These are phyloP conservation scores for Fusarium penzigii DNA, from an alignment of 2,329 filamentous ascomycete genomes.

Conservation along the genomic window DNA sequence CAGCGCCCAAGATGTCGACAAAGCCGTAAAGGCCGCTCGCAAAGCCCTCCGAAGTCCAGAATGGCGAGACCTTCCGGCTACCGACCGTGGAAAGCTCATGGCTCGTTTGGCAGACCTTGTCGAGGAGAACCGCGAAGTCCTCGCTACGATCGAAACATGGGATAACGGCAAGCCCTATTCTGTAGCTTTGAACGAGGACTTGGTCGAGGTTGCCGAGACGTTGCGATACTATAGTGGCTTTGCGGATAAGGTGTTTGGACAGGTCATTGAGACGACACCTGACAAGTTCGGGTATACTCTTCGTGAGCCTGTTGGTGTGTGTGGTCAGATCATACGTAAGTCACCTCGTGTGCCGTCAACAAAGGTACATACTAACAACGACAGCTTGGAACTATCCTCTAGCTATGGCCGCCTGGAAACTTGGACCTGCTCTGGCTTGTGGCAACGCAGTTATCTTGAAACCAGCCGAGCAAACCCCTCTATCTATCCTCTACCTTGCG, in stretches of 20 bases:
- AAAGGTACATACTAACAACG: not conserved
- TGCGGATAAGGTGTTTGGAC: slow-evolving; percentile 77
- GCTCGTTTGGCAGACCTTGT: slow-evolving; percentile 71
- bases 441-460: slow-evolving; percentile 67
- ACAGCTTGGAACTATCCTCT: slow-evolving; percentile 65
- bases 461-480: slow-evolving; percentile 67
- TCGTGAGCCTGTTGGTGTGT: slow-evolving; percentile 75
- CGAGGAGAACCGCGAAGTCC: slow-evolving; percentile 57
- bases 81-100: slow-evolving; percentile 69
- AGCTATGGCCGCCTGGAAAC: slow-evolving; percentile 61
- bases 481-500: slow-evolving; percentile 66
- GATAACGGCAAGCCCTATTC: slow-evolving; percentile 73
- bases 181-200: slow-evolving; percentile 66
- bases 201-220: slow-evolving; percentile 48
- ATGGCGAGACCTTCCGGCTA: slow-evolving; percentile 68
- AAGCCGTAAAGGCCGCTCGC: slow-evolving; percentile 50
- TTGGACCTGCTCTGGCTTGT: slow-evolving; percentile 68
- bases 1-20: slow-evolving; percentile 33
- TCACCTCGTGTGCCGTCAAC: not conserved
- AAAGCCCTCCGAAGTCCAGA: slow-evolving; percentile 66
- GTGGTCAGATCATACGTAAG: slow-evolving; percentile 66
- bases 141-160: slow-evolving; percentile 69
- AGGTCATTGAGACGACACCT: slow-evolving; percentile 69
- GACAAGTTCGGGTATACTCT: slow-evolving; percentile 76
- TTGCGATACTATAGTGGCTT: slow-evolving; percentile 77